Evolutionary conservation across 108 stramenopile species (phyloP), one percentile per base, ranked within the genome.

Genomic region (Parmales sp.): DNA sequence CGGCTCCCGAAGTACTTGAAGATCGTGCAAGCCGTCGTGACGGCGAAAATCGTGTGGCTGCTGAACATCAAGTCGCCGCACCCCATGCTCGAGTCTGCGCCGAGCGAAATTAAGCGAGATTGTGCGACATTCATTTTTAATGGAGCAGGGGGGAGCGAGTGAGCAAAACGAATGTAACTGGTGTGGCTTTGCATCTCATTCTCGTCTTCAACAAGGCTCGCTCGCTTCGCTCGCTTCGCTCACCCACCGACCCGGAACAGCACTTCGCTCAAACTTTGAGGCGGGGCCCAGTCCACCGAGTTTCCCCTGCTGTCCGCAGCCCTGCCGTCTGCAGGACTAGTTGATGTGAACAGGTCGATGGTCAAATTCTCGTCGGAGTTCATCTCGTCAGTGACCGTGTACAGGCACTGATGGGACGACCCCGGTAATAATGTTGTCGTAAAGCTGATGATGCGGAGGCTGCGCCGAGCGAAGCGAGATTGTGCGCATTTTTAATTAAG

Each of bases 61-160:
- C 70, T 72, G 66, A 76, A 76, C 69, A 76, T 76, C 28, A 76
- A 64, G 45, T 76, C 75, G 16, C 75, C 75, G 43, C 75, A 76
- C 25, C 75, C 75, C 28, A 67, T 76, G 66, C 70, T 38, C 1
- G 75, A 34, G 54, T 60, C 54, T 8, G 7, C 11, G 41, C 11
- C 11, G 41, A 13, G 41, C 11, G 41, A 11, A 43, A 43, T 11
- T 8, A 13, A 43, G 41, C 13, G 7, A n/a, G n/a, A n/a, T n/a
- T n/a, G n/a, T n/a, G n/a, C n/a, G n/a, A n/a, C n/a, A n/a, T n/a
- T n/a, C n/a, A n/a, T n/a, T n/a, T n/a, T n/a, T n/a, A n/a, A n/a
- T n/a, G n/a, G n/a, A n/a, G n/a, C n/a, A n/a, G n/a, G n/a, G n/a
- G n/a, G n/a, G n/a, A n/a, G n/a, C n/a, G n/a, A n/a, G n/a, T n/a